A percentile compares a stretch with the other conserved stretches of the same genome.
Evolutionary conservation across 495 filamentous ascomycete species (phyloP).

Genomic region (Neurospora sp.): DNA sequence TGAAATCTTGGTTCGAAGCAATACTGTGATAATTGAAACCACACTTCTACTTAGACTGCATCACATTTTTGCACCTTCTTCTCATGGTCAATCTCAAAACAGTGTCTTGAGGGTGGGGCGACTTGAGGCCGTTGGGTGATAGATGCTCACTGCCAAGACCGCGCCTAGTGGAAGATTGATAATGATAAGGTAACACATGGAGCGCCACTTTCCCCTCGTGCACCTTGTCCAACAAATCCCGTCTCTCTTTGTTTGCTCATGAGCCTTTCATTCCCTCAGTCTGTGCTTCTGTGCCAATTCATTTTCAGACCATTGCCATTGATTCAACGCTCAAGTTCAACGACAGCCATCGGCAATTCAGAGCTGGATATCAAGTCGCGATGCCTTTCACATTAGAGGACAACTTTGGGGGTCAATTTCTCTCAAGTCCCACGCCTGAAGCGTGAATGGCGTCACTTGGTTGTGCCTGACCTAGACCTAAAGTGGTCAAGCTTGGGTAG

Average conservation of each 20-base stretch:
- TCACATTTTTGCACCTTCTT: not conserved
- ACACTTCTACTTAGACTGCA: not conserved
- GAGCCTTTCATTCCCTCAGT: not conserved
- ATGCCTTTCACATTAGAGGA: not conserved
- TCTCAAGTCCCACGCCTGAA: conserved; percentile 7
- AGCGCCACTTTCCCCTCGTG: not conserved
- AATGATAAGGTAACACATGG: not conserved
- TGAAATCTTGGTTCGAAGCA: not conserved
- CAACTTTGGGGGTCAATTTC: not conserved
- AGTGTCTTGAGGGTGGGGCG: not conserved
- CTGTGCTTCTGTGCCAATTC: too few relatives aligned
- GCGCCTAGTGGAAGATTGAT: not conserved
- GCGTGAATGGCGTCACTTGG: conserved; percentile 1
- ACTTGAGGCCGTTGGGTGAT: not conserved
- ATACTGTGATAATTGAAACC: too few relatives aligned
- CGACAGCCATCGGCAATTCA: not conserved
- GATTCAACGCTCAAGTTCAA: not conserved
- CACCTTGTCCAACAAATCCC: not conserved
- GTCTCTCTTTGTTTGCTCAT: not conserved
- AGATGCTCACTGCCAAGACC: not conserved
- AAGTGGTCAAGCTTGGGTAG: conserved; percentile 15
- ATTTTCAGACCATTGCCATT: not conserved
- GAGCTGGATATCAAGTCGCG: not conserved
- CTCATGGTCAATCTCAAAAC: not conserved
- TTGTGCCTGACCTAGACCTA: conserved; percentile 25